These are phyloP conservation scores for Blastosporella zonata DNA, from an alignment of 1,284 basidiomycete species.

Conservation along the genomic window DNA sequence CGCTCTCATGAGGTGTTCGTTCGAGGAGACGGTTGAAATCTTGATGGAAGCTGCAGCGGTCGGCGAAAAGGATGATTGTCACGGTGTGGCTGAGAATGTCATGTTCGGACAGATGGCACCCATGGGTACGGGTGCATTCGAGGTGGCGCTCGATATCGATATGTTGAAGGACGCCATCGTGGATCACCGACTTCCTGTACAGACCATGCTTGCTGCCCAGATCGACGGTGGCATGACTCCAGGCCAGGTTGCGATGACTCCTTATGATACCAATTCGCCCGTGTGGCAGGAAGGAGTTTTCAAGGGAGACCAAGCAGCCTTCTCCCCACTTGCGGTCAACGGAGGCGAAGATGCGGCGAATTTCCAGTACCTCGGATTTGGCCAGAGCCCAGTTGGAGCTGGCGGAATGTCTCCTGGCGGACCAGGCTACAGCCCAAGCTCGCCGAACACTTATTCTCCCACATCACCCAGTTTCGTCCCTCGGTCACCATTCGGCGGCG, in stretches of 20 bases:
- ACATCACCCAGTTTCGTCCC: conserved; percentile 83
- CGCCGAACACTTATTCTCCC: conserved; percentile 81
- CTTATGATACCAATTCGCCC: conserved; percentile 90
- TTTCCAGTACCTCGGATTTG: conserved; percentile 73
- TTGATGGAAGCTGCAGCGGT: conserved; percentile 98
- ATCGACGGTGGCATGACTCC: conserved; percentile 90
- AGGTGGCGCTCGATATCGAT: conserved; percentile 94
- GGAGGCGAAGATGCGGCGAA: conserved; percentile 79
- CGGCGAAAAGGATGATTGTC: conserved; percentile 97
- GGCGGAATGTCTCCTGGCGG: conserved; percentile 80
- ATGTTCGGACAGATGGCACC: conserved; percentile 99
- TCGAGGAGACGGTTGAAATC: conserved; percentile 99
- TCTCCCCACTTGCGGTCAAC: conserved; percentile 91
- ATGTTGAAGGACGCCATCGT: conserved; percentile 99
- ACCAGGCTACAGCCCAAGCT: conserved; percentile 78
- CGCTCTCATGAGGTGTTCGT: conserved; percentile 97
- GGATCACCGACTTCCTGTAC: conserved; percentile 90
- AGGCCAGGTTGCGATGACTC: conserved; percentile 88
- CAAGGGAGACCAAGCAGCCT: conserved; percentile 84
- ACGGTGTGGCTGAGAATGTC: conserved; percentile 97
- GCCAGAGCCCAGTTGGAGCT: conserved; percentile 77
- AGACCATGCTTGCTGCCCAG: conserved; percentile 78
- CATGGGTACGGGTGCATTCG: conserved; percentile 95
- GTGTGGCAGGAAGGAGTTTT: conserved; percentile 71
- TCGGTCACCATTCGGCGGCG: conserved; percentile 78